Conservation (phyloP, 495 filamentous ascomycete genomes). For the Bombardia bombarda region DNA sequence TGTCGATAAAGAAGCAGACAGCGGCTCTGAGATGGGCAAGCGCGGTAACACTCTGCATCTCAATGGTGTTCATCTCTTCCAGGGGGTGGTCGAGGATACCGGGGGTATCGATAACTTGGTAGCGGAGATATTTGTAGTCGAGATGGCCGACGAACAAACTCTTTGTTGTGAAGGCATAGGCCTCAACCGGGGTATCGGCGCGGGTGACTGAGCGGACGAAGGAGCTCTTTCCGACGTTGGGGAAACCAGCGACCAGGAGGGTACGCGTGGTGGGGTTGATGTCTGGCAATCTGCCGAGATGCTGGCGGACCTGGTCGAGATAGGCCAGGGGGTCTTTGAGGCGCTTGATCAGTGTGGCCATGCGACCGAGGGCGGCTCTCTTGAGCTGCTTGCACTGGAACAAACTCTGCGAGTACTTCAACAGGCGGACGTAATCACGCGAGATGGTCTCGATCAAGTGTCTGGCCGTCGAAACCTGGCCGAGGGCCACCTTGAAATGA, state of each 20-base stretch:
- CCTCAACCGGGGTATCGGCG: constrained; percentile 95
- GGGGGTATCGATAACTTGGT: constrained; percentile 67
- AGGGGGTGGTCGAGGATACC: constrained; percentile 96
- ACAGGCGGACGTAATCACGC: constrained; percentile 84
- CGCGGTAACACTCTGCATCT: constrained; percentile 95
- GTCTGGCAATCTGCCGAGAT: constrained; percentile 92
- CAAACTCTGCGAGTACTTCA: constrained; percentile 86
- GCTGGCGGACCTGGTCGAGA: constrained; percentile 95
- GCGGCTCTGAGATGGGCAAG: constrained; percentile 93
- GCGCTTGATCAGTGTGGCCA: constrained; percentile 92
- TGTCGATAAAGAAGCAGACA: constrained; percentile 96
- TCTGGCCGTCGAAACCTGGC: constrained; percentile 91
- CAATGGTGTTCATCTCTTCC: constrained; percentile 99
- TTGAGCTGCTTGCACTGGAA: constrained; percentile 56
- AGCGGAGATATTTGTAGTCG: constrained; percentile 75
- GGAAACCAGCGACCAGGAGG: constrained; percentile 91
- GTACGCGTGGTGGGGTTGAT: constrained; percentile 97
- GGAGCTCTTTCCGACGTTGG: constrained; percentile 94
- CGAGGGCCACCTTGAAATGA: constrained; percentile 94
- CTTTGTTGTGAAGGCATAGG: constrained; percentile 98
- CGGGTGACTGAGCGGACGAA: constrained; percentile 87
- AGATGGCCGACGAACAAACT: constrained; percentile 96
- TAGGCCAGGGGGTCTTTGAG: constrained; percentile 91
- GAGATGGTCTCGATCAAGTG: constrained; percentile 93
- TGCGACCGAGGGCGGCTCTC: constrained; percentile 59